phyloP scores from a whole-genome alignment of 2,329 filamentous ascomycete species.

The Ascochyta viciae-villosae region DNA sequence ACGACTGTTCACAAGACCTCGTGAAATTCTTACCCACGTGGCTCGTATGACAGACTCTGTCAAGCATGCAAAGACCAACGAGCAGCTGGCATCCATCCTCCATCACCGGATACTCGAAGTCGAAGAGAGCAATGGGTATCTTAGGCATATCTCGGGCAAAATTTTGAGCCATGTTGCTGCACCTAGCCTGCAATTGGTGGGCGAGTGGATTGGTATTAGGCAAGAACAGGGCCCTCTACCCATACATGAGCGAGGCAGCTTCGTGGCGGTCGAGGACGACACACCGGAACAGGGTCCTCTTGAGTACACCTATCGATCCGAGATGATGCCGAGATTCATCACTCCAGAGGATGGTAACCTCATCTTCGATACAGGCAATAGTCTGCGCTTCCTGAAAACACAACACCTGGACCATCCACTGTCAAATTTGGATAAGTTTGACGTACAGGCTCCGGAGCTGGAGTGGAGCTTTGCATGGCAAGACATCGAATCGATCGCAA shows the following conservation, averaged over 20 bases:
- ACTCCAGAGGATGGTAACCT: conserved; percentile 70
- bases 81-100: conserved; percentile 48
- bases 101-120: conserved; percentile 54
- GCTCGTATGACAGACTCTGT: conserved; percentile 55
- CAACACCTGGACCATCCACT: conserved; percentile 77
- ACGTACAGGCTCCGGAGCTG: conserved; percentile 63
- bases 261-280: conserved; percentile 39
- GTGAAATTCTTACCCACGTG: conserved; percentile 63
- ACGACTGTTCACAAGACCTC: conserved; percentile 52
- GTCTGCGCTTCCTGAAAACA: conserved; percentile 73
- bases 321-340: conserved; percentile 75
- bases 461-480: conserved; percentile 77
- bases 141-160: conserved; percentile 71
- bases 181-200: conserved; percentile 72
- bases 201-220: conserved; percentile 77
- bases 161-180: conserved; percentile 68
- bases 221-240: conserved; percentile 44
- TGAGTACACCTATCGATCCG: conserved; percentile 69
- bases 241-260: conserved; percentile 37
- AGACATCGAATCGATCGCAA: conserved; percentile 69
- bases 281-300: conserved; percentile 38
- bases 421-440: conserved; percentile 59
- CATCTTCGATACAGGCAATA: conserved; percentile 82
- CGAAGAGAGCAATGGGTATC: conserved; percentile 67
- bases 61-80: conserved; percentile 53